phyloP scores from a whole-genome alignment of 129 eudicot genomes.

The Lactuca sativa region DNA sequence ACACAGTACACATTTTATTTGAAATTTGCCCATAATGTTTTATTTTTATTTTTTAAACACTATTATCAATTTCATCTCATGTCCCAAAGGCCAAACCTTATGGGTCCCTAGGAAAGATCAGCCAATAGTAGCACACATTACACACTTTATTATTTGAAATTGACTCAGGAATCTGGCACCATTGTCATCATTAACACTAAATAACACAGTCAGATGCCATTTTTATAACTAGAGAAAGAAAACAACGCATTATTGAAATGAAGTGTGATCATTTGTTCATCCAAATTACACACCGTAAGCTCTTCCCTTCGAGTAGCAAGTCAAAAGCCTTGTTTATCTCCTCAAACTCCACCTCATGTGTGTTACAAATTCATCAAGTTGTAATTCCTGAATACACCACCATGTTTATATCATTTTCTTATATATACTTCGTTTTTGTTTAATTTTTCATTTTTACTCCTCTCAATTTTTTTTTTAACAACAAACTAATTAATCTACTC shows the following conservation, averaged over 20 bases:
- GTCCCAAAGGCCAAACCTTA: no score
- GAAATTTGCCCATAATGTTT: no score
- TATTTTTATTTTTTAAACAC: no score
- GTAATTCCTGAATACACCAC: slow-evolving; percentile 45
- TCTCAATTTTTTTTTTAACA: no score
- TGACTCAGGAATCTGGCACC: not conserved
- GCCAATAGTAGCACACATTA: not conserved
- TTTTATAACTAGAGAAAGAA: not conserved
- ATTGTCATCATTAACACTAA: not conserved
- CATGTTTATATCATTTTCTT: not conserved
- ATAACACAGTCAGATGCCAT: not conserved
- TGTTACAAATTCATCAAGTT: slow-evolving; percentile 72
- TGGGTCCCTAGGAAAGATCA: not conserved
- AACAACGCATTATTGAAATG: not conserved
- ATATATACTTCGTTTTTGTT: not conserved
- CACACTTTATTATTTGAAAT: not conserved
- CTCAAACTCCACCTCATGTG: slow-evolving; percentile 75
- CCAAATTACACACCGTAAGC: slow-evolving; percentile 83
- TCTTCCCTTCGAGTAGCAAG: slow-evolving; percentile 57
- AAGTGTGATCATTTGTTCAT: slow-evolving; percentile 52
- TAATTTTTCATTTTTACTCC: not conserved
- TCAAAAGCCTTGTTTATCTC: slow-evolving; percentile 84
- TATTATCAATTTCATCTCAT: no score
- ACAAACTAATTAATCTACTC: no score
- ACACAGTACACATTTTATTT: no score